Evolutionary conservation across 352 stramenopile species (phyloP), one percentile per base, ranked within the genome.

Genomic region (Pythium grandisporangium): DNA sequence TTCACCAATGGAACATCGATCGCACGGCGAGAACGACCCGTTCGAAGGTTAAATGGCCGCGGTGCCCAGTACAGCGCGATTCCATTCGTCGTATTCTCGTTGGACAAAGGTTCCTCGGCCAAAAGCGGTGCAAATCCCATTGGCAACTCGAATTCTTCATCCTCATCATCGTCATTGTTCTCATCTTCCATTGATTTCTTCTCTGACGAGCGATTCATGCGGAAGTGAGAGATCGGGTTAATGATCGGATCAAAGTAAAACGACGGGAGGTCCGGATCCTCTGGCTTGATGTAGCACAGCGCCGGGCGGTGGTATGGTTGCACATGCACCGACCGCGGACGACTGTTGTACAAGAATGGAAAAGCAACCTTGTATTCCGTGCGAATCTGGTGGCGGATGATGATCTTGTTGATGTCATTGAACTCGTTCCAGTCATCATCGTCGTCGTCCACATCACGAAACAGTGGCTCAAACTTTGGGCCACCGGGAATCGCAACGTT

Each of bases 401-500:
- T 99, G 60, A 99, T 99, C 70, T 99, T 99, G 68, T 98, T 98
- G 61, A 99, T 98, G 66, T 99, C 97, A 54, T 99, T 99, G 70
- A 99, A 99, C 63, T 99, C 97, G 75, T 99, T 99, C 97, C 97
- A 99, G 71, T 99, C 97, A 53, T 99, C 96, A 48, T 99, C 96
- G 42, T 99, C 94, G 37, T 98, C 90, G 45, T 98, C 93, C 10
- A 97, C 54, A 65, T 99, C 96, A n/a, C 94, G 85, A 58, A 96
- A 99, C 14, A 99, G 70, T 12, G 97, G 97, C 65, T 99, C 97
- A 57, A 99, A 99, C 73, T 99, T 99, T 12, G 97, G 96, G 7
- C 97, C 97, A 24, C 96, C 96, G 0, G 96, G 96, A 61, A 99
- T 99, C 22, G 96, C 94, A 7, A 98, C 75, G 71, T 99, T 99